phyloP scores from a whole-genome alignment of 2,329 filamentous ascomycete species.

The Nannizziopsis arthrosporioides region DNA sequence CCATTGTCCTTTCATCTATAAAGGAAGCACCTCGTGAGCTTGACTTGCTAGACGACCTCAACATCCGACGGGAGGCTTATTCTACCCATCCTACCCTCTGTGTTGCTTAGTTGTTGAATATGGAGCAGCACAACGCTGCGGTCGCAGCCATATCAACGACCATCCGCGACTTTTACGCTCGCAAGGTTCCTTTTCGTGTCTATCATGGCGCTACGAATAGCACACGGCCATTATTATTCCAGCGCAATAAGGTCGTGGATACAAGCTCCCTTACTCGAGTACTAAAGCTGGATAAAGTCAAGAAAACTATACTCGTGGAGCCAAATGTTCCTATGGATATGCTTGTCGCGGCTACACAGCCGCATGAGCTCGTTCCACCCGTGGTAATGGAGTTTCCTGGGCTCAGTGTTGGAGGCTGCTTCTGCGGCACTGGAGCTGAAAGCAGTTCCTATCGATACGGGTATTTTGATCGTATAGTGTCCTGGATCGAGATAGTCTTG shows the following conservation, averaged over 20 bases:
- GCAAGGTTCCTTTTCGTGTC: conserved; percentile 54
- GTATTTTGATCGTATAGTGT: conserved; percentile 53
- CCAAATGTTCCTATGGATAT: conserved; percentile 59
- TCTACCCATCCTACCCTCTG: neutral
- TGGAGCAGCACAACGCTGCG: conserved; percentile 27
- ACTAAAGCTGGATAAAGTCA: conserved; percentile 45
- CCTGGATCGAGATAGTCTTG: conserved; percentile 52
- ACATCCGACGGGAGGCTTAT: neutral
- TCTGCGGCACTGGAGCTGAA: conserved; percentile 55
- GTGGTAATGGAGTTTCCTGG: conserved; percentile 63
- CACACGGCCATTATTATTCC: conserved; percentile 48
- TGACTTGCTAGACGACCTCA: neutral
- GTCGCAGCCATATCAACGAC: conserved; percentile 37
- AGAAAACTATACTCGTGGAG: conserved; percentile 51
- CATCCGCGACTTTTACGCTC: conserved; percentile 38
- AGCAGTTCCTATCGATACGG: conserved; percentile 56
- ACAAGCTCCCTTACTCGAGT: conserved; percentile 38
- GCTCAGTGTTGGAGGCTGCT: conserved; percentile 57
- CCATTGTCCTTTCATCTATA: too few relatives aligned
- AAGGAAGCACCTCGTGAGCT: neutral
- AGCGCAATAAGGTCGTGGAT: conserved; percentile 18
- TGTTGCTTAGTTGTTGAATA: neutral
- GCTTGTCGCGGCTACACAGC: conserved; percentile 47
- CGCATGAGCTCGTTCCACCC: conserved; percentile 46
- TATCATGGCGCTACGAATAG: conserved; percentile 68